Percentiles rank a stretch among this genome's conserved stretches.
These are phyloP conservation scores for Magnaporthiopsis poae DNA, from an alignment of 2,329 filamentous ascomycete species.

Conservation along the genomic window DNA sequence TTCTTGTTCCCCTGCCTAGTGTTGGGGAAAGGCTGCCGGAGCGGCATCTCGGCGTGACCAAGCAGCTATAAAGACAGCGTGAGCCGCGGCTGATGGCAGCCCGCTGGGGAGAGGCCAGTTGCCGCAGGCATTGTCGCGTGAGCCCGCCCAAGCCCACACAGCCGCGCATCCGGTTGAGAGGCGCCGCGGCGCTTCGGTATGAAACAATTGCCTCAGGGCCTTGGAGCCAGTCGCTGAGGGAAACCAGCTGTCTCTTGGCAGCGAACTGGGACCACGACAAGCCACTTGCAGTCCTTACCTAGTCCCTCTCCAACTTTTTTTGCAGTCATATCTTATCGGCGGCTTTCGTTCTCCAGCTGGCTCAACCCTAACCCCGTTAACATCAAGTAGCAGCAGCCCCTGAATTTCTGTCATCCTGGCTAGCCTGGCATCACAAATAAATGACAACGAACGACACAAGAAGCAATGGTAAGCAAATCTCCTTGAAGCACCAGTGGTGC, in stretches of 20 bases:
- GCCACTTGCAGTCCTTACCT: not conserved
- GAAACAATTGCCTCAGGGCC: not conserved
- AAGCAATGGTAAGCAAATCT: not conserved
- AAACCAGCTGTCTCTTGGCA: not conserved
- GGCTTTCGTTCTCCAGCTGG: not conserved
- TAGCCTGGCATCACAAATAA: too few relatives aligned
- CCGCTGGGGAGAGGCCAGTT: not conserved
- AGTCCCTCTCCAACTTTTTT: not conserved
- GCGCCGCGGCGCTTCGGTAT: slow-evolving; percentile 2
- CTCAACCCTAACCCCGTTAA: not conserved
- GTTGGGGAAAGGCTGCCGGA: not conserved
- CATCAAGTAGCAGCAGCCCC: too few relatives aligned
- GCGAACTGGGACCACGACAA: not conserved
- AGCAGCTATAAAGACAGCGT: not conserved
- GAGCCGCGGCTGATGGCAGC: not conserved
- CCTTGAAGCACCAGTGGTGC: not conserved
- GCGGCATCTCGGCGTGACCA: not conserved
- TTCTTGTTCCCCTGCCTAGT: not conserved
- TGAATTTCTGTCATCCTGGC: too few relatives aligned
- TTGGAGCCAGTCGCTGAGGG: not conserved
- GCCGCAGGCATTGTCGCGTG: slow-evolving; percentile 6
- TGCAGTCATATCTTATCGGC: not conserved
- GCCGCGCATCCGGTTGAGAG: slow-evolving; percentile 20
- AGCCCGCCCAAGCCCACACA: slow-evolving; percentile 6
- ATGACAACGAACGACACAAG: not conserved